Percentiles rank a stretch among this genome's conserved stretches.
These are phyloP conservation scores for Pseudocercospora musae DNA, from an alignment of 2,329 filamentous ascomycete species.

Conservation along the genomic window DNA sequence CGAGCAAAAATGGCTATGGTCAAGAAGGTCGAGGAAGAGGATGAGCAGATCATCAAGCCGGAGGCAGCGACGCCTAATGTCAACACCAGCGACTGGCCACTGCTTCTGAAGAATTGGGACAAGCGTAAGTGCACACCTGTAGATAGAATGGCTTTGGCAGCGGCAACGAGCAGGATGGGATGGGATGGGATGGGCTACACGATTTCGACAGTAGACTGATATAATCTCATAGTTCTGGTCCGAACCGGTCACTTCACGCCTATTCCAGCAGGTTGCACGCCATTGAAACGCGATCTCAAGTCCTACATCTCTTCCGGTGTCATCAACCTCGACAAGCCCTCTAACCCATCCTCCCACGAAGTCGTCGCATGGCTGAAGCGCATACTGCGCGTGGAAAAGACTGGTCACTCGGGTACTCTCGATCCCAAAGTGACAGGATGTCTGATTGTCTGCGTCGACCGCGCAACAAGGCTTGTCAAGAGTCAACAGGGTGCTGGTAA, in stretches of 20 bases:
- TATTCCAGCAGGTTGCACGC: conserved; percentile 87
- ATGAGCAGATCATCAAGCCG: conserved; percentile 72
- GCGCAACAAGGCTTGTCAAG: conserved; percentile 95
- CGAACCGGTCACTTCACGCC: conserved; percentile 96
- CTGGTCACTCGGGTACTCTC: conserved; percentile 95
- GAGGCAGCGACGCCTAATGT: conserved; percentile 73
- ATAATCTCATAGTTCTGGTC: conserved; percentile 65
- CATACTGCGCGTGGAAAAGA: conserved; percentile 92
- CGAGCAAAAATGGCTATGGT: conserved; percentile 42
- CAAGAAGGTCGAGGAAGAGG: conserved; percentile 43
- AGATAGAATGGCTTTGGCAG: neutral
- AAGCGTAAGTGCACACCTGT: conserved; percentile 46
- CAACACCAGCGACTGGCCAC: conserved; percentile 86
- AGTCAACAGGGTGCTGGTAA: conserved; percentile 98
- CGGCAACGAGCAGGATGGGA: neutral
- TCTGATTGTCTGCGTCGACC: conserved; percentile 92
- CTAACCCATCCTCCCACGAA: conserved; percentile 96
- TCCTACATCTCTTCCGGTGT: conserved; percentile 96
- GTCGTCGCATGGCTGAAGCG: conserved; percentile 99
- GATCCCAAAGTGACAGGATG: conserved; percentile 98
- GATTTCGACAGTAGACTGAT: conserved; percentile 27
- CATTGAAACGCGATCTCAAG: conserved; percentile 91
- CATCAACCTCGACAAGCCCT: conserved; percentile 97
- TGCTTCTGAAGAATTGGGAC: conserved; percentile 95
- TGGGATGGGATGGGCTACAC: conserved; percentile 1